Conservation (phyloP, 2,329 filamentous ascomycete genomes). For the Lithohypha guttulata region DNA sequence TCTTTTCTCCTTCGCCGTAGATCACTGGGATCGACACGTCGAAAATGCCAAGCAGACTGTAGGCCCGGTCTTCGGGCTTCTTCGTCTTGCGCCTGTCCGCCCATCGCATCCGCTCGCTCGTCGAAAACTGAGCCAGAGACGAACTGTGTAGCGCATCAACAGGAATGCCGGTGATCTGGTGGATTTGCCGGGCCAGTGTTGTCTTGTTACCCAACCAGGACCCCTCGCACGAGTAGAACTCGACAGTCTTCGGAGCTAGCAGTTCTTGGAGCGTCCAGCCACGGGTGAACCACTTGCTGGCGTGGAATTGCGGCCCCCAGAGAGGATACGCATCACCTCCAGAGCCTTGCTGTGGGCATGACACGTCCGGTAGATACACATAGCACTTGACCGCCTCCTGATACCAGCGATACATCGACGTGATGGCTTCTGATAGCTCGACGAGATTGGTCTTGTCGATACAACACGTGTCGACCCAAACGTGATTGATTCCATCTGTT, state of each 20-base stretch:
- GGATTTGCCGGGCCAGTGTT: constrained; percentile 20
- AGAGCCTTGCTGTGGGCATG: background rate
- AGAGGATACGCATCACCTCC: background rate
- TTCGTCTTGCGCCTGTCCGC: constrained; percentile 27
- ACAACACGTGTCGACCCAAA: constrained; percentile 23
- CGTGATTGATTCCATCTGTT: constrained; percentile 13
- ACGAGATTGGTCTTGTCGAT: constrained; percentile 19
- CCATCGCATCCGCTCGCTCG: constrained; percentile 31
- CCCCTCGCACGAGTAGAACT: constrained; percentile 11
- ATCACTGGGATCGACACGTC: constrained; percentile 11
- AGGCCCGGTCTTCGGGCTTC: constrained; percentile 32
- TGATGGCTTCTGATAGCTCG: constrained; percentile 20
- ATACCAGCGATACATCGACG: constrained; percentile 22
- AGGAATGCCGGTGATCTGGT: constrained; percentile 21
- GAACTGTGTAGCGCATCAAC: constrained; percentile 16
- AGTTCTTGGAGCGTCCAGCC: constrained; percentile 22
- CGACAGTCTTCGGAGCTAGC: constrained; percentile 11
- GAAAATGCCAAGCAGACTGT: constrained; percentile 37
- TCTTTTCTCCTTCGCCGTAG: constrained; percentile 7
- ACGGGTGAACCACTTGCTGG: constrained; percentile 18
- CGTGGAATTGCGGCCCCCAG: background rate
- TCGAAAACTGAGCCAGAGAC: constrained; percentile 15
- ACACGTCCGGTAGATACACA: constrained; percentile 11
- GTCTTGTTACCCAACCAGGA: constrained; percentile 9
- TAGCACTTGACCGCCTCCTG: constrained; percentile 15